These are phyloP conservation scores for Blastomyces emzantsi DNA, from an alignment of 2,329 filamentous ascomycete species.

Conservation along the genomic window DNA sequence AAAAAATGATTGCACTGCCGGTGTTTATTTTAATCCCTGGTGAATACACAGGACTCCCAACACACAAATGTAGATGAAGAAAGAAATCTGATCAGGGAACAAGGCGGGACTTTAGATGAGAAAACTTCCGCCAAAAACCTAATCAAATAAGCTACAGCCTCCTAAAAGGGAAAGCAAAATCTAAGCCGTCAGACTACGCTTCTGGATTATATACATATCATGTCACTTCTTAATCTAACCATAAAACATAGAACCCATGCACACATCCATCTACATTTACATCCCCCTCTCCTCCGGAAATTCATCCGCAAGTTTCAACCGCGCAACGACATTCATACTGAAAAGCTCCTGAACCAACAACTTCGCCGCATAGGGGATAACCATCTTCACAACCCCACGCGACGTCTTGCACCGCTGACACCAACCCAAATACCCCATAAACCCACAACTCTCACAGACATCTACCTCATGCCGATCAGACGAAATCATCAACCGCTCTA, in stretches of 20 bases:
- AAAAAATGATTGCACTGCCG: neutral
- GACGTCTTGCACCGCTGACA: conserved; percentile 88
- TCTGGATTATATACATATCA: neutral
- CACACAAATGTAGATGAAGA: neutral
- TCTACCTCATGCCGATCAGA: conserved; percentile 87
- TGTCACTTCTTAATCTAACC: neutral
- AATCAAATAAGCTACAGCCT: neutral
- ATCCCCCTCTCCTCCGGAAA: conserved; percentile 54
- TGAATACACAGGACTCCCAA: neutral
- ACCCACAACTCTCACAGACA: conserved; percentile 84
- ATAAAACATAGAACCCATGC: neutral
- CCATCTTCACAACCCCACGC: conserved; percentile 79
- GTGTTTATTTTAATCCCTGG: neutral
- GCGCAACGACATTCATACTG: conserved; percentile 97
- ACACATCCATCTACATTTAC: conserved; percentile 14
- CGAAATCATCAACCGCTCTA: conserved; percentile 90
- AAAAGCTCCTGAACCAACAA: conserved; percentile 90
- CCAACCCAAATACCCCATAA: conserved; percentile 93
- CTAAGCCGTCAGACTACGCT: neutral
- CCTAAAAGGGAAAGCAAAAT: neutral
- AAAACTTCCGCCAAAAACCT: neutral
- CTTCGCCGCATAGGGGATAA: conserved; percentile 96
- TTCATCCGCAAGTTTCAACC: conserved; percentile 84
- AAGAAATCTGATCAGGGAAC: neutral
- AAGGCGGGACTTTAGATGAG: neutral